These are phyloP conservation scores for Dipodascus geniculatus DNA, from an alignment of 805 yeast species.

Conservation along the genomic window DNA sequence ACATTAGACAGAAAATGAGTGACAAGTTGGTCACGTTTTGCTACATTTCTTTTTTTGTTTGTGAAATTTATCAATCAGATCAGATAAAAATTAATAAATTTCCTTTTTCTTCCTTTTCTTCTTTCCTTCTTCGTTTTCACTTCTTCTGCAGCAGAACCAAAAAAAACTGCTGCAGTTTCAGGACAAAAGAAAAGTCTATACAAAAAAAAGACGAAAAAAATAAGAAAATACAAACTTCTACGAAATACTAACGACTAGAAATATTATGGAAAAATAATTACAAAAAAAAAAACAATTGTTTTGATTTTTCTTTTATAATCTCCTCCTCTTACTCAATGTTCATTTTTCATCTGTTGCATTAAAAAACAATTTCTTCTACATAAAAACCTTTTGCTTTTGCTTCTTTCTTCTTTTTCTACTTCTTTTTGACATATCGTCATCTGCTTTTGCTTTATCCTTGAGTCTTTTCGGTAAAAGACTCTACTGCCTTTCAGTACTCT, in stretches of 20 bases:
- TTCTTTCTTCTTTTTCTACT: not conserved
- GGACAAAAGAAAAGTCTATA: no score
- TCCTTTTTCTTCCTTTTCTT: not conserved
- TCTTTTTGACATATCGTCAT: not conserved
- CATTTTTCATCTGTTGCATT: not conserved
- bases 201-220: not conserved
- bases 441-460: no score
- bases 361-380: not conserved
- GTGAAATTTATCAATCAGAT: not conserved
- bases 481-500: no score
- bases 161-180: not conserved
- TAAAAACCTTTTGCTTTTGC: not conserved
- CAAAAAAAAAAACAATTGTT: no score
- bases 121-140: not conserved
- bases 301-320: not conserved
- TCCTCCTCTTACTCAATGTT: not conserved
- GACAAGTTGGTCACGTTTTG: not conserved
- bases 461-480: no score
- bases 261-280: not conserved
- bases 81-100: not conserved
- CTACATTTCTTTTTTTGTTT: not conserved
- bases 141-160: not conserved
- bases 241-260: not conserved
- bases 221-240: not conserved
- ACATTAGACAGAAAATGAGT: not conserved